Evolutionary conservation across 345 rosid species (phyloP), one percentile per base, ranked within the genome.

Genomic region (Ceriops tagal): DNA sequence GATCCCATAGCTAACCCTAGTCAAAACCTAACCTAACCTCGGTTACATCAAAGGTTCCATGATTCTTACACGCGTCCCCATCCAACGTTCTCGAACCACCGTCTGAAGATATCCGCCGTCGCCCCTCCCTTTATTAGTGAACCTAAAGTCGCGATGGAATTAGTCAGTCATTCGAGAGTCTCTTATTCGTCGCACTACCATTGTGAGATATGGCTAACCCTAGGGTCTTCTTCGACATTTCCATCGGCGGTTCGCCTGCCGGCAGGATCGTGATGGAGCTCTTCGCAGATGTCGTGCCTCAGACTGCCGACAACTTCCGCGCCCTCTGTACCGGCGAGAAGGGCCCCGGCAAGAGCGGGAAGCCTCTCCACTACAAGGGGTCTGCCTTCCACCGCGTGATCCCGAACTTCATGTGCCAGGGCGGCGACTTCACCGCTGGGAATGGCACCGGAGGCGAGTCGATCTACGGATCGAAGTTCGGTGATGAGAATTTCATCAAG

Each of bases 371-470:
- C 90, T 92, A 80, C 86, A 89, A 88, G 53, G 92, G 93, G 1
- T 92, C 96, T 0, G 0, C 51, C 28, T 92, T 92, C 79, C 96
- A 90, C 82, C 85, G 92, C 0, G 91, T 92, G 80, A 89, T 92
- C 75, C 92, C 93, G 0, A 77, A 80, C 0, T 92, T 92, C 84
- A 88, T 92, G 93, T 88, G 96, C 66, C 98, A 88, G 70, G 98
- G 98, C 4, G 96, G 96, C 1, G 98, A 90, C 26, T 90, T 88
- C 83, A 90, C 93, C 0, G 89, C 84, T 21, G 90, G 92, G 8
- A 87, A 92, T 65, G 98, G 96, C 3, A 88, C 89, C 6, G 92
- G 95, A 21, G 96, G 96, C 0, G 98, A 92, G 58, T 90, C 98
- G 0, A 90, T 92, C 79, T 92, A 92, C 62, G 95, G 96, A 1